A percentile compares a stretch with the other conserved stretches of the same genome.
phyloP scores from a whole-genome alignment of 1,284 basidiomycete genomes.

The Heterobasidion occidentale region DNA sequence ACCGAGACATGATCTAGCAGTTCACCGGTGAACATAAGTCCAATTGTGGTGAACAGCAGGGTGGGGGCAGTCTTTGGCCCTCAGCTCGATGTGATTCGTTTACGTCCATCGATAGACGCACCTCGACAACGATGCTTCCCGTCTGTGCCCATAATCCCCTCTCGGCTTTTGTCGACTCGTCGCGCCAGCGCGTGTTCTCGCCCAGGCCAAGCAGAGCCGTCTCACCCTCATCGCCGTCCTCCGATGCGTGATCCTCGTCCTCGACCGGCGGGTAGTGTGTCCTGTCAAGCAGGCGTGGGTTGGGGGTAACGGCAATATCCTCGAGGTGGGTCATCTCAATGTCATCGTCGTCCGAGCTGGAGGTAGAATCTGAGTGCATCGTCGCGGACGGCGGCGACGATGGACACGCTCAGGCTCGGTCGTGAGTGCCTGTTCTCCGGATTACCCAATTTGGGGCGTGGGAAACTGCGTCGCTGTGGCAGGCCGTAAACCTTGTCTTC shows the following conservation, averaged over 20 bases:
- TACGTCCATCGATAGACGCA: conserved; percentile 21
- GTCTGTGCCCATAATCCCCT: conserved; percentile 40
- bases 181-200: conserved; percentile 18
- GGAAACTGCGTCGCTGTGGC: conserved; percentile 8
- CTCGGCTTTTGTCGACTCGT: conserved; percentile 12
- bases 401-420: background rate
- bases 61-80: conserved; percentile 60
- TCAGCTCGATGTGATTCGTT: background rate
- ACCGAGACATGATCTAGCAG: conserved; percentile 82
- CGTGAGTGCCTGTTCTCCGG: background rate
- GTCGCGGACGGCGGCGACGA: background rate
- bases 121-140: conserved; percentile 58
- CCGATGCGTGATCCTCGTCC: conserved; percentile 18
- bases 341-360: conserved; percentile 12
- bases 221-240: conserved; percentile 22
- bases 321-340: conserved; percentile 31
- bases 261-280: conserved; percentile 15
- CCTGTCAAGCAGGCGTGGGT: conserved; percentile 11
- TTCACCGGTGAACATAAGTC: conserved; percentile 83
- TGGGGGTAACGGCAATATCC: conserved; percentile 21
- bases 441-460: conserved; percentile 2
- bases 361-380: conserved; percentile 2
- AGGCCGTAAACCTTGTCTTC: conserved; percentile 13
- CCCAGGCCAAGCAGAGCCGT: conserved; percentile 25
- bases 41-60: conserved; percentile 61